Evolutionary conservation across 768 basidiomycete species (phyloP), one percentile per base, ranked within the genome.

Genomic region (Chlorophyllum brunneum): DNA sequence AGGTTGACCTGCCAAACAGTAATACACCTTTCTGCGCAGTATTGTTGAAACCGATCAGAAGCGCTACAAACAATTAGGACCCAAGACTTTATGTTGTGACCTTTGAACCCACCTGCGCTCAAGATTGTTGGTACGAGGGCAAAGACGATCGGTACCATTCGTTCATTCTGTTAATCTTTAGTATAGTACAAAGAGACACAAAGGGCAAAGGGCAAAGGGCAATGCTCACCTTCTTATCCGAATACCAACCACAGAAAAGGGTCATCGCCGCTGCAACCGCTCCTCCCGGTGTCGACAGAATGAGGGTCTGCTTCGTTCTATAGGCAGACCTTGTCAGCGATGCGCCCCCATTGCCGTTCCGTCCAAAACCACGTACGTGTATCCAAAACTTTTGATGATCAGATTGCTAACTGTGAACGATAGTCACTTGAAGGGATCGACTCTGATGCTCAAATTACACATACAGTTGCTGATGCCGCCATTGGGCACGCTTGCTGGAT

Each of bases 301-400:
- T 84, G 13, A 86, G 65, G 0, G 83, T 78, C 60, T 83, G 81
- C 61, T 73, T 79, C 5, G 84, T 77, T 9, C 80, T 83, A 24
- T 5, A 31, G 7, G 5, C 2, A 10, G 47, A 20, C 6, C 2
- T 26, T 26, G 36, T 24, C 43, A 26, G 27, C 10, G 6, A 44
- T 62, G 26, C 11, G 24, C 1, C 13, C 4, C 29, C 23, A 7
- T n/a, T n/a, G 22, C 34, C 16, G 24, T 37, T 27, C 16, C 29
- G 31, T n/a, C n/a, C n/a, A 18, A 18, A 22, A 23, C 20, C 43
- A 39, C 78, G 4, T 67, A 81, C 79, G 80, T 82, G 48, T 84
- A 85, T 24, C 83, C 83, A 57, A 84, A 83, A 55, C 69, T 72
- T 67, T 78, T 78, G 63, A 85, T 79, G 51, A 85, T 78, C 8